These are phyloP conservation scores for Podaxis sp. DNA, from an alignment of 768 basidiomycete species.

Conservation along the genomic window DNA sequence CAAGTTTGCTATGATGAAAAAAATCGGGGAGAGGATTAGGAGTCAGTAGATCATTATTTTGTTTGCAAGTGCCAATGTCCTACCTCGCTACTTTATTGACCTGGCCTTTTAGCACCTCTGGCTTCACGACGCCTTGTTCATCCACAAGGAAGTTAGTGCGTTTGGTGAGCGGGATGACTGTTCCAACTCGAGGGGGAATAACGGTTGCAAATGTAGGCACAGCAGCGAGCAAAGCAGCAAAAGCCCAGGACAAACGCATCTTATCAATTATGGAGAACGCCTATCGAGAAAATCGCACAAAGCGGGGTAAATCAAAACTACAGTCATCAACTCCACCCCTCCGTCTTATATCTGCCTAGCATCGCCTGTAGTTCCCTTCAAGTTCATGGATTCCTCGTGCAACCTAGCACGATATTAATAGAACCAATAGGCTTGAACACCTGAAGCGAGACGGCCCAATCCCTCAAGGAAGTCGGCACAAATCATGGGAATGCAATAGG, in stretches of 20 bases:
- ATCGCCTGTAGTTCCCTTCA: not conserved
- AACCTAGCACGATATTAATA: not conserved
- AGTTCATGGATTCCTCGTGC: constrained; percentile 1
- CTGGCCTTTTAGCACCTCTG: constrained; percentile 24
- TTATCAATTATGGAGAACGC: not conserved
- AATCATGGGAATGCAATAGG: not conserved
- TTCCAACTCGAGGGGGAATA: constrained; percentile 17
- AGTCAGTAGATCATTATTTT: not conserved
- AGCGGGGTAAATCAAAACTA: not conserved
- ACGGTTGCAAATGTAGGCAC: constrained; percentile 15
- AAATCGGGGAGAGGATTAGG: not conserved
- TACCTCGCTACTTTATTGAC: constrained; percentile 23
- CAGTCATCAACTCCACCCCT: not conserved
- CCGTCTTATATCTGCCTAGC: constrained; percentile 2
- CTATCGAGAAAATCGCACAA: not conserved
- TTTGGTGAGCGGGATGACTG: constrained; percentile 29
- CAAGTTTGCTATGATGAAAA: constrained; percentile 38
- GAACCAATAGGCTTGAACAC: not conserved
- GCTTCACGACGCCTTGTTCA: constrained; percentile 26
- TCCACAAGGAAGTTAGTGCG: constrained; percentile 21
- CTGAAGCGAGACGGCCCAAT: too few relatives aligned
- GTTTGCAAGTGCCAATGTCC: not conserved
- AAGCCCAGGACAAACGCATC: constrained; percentile 11
- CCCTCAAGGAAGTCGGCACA: not conserved
- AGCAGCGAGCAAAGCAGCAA: constrained; percentile 9